Evolutionary conservation across 768 basidiomycete species (phyloP).

Genomic region (Lanmaoa rubissima): DNA sequence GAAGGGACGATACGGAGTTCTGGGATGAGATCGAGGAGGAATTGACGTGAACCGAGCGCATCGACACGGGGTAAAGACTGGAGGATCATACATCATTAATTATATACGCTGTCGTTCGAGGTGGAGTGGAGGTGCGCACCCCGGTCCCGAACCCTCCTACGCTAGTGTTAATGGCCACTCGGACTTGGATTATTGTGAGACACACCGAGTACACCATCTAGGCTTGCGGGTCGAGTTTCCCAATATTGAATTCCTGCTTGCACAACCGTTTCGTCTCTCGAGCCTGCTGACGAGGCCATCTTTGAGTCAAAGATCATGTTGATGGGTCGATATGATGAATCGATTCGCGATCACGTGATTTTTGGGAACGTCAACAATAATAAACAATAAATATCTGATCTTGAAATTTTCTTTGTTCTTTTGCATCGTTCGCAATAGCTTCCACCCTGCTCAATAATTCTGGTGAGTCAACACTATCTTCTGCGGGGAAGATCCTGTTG

Average conservation of each 20-base stretch:
- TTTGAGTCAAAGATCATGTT: background rate
- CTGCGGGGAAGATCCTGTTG: background rate
- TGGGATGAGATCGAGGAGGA: conserved; percentile 80
- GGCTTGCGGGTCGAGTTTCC: conserved; percentile 74
- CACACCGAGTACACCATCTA: conserved; percentile 84
- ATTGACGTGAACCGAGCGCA: conserved; percentile 83
- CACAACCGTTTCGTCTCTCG: conserved; percentile 50
- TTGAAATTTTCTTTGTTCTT: background rate
- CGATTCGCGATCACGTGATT: too few species aligned
- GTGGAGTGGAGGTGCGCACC: conserved; percentile 27
- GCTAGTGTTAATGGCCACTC: conserved; percentile 16
- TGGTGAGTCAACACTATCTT: conserved; percentile 12
- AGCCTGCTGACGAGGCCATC: conserved; percentile 14
- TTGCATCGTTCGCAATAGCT: background rate
- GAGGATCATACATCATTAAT: background rate
- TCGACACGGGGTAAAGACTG: conserved; percentile 90
- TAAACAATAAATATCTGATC: too few species aligned
- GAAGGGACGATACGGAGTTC: conserved; percentile 76
- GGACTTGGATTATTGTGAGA: background rate
- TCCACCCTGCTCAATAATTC: too few species aligned
- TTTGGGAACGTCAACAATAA: too few species aligned
- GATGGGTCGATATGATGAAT: background rate
- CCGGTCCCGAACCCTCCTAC: conserved; percentile 57
- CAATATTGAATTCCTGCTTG: conserved; percentile 85
- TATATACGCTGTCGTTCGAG: background rate